phyloP scores from a whole-genome alignment of 139 green algal species.

The Tetraselmis striata region DNA sequence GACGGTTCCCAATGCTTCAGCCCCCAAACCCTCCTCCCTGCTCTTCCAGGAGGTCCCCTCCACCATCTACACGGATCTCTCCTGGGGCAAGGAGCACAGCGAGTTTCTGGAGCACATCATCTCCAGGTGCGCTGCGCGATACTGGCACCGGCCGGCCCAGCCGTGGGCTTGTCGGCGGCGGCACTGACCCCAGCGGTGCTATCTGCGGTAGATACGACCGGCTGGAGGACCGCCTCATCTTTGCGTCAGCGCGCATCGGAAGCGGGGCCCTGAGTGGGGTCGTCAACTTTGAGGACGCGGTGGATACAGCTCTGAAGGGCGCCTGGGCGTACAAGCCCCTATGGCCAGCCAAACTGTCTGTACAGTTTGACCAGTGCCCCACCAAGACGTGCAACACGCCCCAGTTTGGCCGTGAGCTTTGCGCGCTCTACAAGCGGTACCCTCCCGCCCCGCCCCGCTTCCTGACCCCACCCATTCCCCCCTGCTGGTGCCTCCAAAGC shows the following conservation, averaged over 20 bases:
- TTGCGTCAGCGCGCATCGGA: neutral
- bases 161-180: neutral
- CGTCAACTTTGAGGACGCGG: neutral
- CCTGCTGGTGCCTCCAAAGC: neutral
- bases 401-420: neutral
- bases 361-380: neutral
- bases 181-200: neutral
- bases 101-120: neutral
- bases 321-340: neutral
- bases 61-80: neutral
- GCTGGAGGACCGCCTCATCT: neutral
- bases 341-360: neutral
- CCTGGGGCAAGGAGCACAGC: neutral
- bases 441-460: neutral
- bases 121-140: neutral
- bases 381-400: neutral
- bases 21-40: too few species aligned
- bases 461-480: neutral
- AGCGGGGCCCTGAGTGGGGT: neutral
- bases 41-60: neutral
- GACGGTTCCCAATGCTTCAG: too few species aligned
- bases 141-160: neutral
- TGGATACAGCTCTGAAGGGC: neutral
- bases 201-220: neutral
- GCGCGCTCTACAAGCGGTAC: neutral